A percentile compares a stretch with the other conserved stretches of the same genome.
Conservation (phyloP, 257 asterid genomes). For the Leptodermis oblonga region DNA sequence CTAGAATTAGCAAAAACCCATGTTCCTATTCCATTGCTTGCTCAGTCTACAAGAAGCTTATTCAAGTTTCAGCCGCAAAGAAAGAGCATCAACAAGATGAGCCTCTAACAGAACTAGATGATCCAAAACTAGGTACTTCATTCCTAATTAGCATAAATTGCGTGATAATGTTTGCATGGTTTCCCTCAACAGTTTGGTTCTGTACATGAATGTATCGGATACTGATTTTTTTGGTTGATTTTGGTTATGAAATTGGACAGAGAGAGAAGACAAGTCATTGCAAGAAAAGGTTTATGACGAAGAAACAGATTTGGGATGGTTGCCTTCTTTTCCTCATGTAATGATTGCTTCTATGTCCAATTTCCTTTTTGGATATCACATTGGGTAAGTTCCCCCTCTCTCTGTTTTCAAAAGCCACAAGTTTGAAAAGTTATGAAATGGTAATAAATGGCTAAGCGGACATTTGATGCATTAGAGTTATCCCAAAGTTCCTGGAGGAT, state of each 20-base stretch:
- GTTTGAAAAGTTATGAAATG: not conserved
- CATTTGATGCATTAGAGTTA: not conserved
- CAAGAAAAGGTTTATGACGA: slow-evolving; percentile 32
- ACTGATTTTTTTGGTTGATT: slow-evolving; percentile 6
- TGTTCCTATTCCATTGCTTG: slow-evolving; percentile 19
- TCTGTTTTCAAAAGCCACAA: not conserved
- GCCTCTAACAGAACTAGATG: slow-evolving; percentile 22
- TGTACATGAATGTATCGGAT: slow-evolving; percentile 8
- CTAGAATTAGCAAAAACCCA: slow-evolving; percentile 22
- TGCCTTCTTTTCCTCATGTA: slow-evolving; percentile 66
- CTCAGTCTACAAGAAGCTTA: slow-evolving; percentile 32
- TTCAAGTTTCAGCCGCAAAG: slow-evolving; percentile 23
- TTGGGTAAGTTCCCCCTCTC: slow-evolving; percentile 42
- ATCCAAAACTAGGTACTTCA: slow-evolving; percentile 5
- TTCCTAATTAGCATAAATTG: not conserved
- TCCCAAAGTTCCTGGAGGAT: not conserved
- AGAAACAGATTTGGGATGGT: slow-evolving; percentile 60
- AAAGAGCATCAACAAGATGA: slow-evolving; percentile 24
- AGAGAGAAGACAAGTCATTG: slow-evolving; percentile 27
- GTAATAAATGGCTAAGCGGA: not conserved
- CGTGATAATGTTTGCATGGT: slow-evolving; percentile 14
- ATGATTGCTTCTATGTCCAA: slow-evolving; percentile 81
- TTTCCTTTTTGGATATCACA: slow-evolving; percentile 87
- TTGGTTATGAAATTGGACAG: slow-evolving; percentile 25
- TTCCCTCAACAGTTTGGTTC: slow-evolving; percentile 3